These are phyloP conservation scores for Larix kaempferi DNA, from an alignment of 75 land plant species.

Conservation along the genomic window DNA sequence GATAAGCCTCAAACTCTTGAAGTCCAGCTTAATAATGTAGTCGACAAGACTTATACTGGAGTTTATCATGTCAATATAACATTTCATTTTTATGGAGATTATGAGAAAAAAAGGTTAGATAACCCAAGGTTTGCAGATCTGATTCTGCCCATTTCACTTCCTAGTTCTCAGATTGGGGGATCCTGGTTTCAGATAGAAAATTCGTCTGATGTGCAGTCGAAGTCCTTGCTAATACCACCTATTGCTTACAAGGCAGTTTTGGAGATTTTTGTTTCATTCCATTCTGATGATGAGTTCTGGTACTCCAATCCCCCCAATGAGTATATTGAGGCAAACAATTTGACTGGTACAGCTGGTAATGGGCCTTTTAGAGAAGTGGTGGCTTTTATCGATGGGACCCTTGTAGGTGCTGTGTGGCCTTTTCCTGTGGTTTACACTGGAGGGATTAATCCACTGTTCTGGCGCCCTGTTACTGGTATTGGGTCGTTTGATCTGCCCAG, in stretches of 20 bases:
- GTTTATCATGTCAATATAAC: slow-evolving; percentile 25
- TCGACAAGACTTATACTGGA: slow-evolving; percentile 26
- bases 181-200: slow-evolving; percentile 30
- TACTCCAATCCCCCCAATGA: slow-evolving; percentile 52
- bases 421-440: slow-evolving; percentile 59
- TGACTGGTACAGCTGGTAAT: slow-evolving; percentile 36
- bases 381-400: slow-evolving; percentile 30
- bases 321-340: slow-evolving; percentile 34
- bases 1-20: slow-evolving; percentile 11
- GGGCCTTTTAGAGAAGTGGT: slow-evolving; percentile 55
- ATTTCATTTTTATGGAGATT: slow-evolving; percentile 15
- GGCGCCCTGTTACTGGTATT: slow-evolving; percentile 80
- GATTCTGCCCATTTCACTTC: slow-evolving; percentile 27
- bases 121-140: slow-evolving; percentile 12
- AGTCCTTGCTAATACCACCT: slow-evolving; percentile 16
- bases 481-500: slow-evolving; percentile 53
- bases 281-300: slow-evolving; percentile 56
- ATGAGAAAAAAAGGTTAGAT: not conserved
- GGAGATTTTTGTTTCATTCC: slow-evolving; percentile 51
- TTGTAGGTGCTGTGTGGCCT: slow-evolving; percentile 45
- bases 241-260: slow-evolving; percentile 44
- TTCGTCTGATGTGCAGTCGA: not conserved
- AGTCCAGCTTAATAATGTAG: slow-evolving; percentile 20
- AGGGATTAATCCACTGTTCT: slow-evolving; percentile 78
- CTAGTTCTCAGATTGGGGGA: slow-evolving; percentile 17